Conservation (phyloP, 2,329 filamentous ascomycete genomes). For the Aphanocladium album region DNA sequence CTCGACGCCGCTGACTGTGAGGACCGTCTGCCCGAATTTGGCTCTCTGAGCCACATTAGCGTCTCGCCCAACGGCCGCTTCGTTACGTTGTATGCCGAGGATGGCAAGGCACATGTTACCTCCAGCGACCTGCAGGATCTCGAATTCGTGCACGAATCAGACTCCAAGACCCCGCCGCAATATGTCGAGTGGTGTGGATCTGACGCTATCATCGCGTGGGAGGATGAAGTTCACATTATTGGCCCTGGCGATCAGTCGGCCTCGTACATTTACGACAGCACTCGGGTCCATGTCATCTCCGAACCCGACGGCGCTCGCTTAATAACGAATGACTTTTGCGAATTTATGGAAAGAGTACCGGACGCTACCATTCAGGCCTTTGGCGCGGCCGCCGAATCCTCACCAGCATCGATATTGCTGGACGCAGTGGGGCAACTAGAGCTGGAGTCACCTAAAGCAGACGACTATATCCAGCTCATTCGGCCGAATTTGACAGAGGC, state of each 20-base stretch:
- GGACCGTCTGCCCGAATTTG: conserved; percentile 84
- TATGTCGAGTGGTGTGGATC: conserved; percentile 96
- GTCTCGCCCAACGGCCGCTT: conserved; percentile 89
- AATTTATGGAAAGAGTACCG: conserved; percentile 93
- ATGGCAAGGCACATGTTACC: conserved; percentile 85
- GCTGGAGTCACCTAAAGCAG: conserved; percentile 90
- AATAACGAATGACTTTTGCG: conserved; percentile 89
- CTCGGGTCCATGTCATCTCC: conserved; percentile 69
- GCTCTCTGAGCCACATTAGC: conserved; percentile 84
- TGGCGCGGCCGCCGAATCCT: conserved; percentile 79
- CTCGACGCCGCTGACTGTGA: conserved; percentile 87
- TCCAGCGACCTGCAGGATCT: conserved; percentile 93
- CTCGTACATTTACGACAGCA: conserved; percentile 84
- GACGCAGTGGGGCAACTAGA: conserved; percentile 91
- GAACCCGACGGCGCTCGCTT: conserved; percentile 81
- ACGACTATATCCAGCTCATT: conserved; percentile 96
- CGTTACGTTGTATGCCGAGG: conserved; percentile 78
- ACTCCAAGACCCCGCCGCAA: conserved; percentile 76
- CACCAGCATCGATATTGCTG: conserved; percentile 83
- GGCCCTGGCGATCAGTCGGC: conserved; percentile 73
- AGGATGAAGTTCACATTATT: conserved; percentile 93
- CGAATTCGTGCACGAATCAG: conserved; percentile 85
- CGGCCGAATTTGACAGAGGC: conserved; percentile 82
- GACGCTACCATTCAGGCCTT: conserved; percentile 85
- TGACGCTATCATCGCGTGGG: conserved; percentile 93